Evolutionary conservation across 257 asterid species (phyloP).

Genomic region (Osmanthus fragrans): DNA sequence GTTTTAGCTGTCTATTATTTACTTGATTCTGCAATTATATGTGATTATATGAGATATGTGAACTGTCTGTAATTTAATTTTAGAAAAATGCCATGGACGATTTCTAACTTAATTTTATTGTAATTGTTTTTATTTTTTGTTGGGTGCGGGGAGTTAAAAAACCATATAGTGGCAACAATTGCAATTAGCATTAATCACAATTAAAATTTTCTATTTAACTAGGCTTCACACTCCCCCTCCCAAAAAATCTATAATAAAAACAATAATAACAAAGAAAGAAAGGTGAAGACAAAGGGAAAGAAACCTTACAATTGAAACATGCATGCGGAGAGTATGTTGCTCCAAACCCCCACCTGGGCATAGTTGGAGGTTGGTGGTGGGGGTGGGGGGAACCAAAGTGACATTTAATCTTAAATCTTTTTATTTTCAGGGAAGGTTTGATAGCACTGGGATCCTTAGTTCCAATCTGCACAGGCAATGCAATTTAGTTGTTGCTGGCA

Average conservation of each 20-base stretch:
- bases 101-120: neutral
- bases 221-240: neutral
- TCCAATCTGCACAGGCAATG: conserved; percentile 12
- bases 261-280: neutral
- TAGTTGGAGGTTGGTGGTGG: neutral
- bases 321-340: neutral
- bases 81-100: neutral
- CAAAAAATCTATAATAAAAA: neutral
- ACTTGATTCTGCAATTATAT: neutral
- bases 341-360: neutral
- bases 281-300: neutral
- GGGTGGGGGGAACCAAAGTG: too few species aligned
- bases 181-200: neutral
- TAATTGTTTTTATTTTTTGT: too few species aligned
- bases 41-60: neutral
- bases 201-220: neutral
- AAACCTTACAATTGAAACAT: neutral
- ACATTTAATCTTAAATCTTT: neutral
- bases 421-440: conserved; percentile 35
- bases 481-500: conserved; percentile 28
- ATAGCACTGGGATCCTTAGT: conserved; percentile 23
- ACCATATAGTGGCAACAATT: neutral
- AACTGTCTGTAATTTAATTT: neutral
- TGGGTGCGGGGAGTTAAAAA: neutral
- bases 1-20: neutral